Percentiles rank a stretch among this genome's conserved stretches.
These are phyloP conservation scores for Noccaea bulbosa DNA, from an alignment of 345 rosid species.

Conservation along the genomic window DNA sequence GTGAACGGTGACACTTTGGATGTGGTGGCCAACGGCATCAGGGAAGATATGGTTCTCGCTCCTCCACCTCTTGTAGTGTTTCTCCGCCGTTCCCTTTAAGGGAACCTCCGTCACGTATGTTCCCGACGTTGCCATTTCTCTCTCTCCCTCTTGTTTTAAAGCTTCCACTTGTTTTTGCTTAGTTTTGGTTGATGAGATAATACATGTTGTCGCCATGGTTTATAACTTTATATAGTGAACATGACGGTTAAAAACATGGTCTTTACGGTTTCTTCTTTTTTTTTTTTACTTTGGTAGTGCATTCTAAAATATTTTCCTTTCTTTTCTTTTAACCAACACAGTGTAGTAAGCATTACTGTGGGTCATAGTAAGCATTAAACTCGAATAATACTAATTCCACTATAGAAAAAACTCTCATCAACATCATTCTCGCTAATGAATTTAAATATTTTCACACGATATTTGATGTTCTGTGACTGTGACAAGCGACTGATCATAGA, in stretches of 20 bases:
- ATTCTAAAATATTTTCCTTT: not conserved
- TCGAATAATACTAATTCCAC: too few relatives aligned
- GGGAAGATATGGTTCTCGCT: slow-evolving; percentile 44
- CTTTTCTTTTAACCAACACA: not conserved
- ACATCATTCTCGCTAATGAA: too few relatives aligned
- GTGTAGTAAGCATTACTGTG: too few relatives aligned
- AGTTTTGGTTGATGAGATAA: slow-evolving; percentile 17
- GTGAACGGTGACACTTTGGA: slow-evolving; percentile 39
- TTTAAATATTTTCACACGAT: too few relatives aligned
- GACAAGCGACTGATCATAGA: too few relatives aligned
- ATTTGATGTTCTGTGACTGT: too few relatives aligned
- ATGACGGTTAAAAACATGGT: slow-evolving; percentile 1
- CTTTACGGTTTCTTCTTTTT: slow-evolving; percentile 1
- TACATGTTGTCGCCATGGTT: slow-evolving; percentile 1
- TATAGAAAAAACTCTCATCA: too few relatives aligned
- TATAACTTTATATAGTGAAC: slow-evolving; percentile 18
- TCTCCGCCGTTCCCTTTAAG: slow-evolving; percentile 35
- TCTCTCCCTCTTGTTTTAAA: not conserved
- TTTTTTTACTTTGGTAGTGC: not conserved
- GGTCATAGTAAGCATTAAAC: too few relatives aligned
- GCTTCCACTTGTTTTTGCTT: not conserved
- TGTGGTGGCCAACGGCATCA: slow-evolving; percentile 40
- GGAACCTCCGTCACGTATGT: slow-evolving; percentile 43
- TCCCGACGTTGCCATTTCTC: slow-evolving; percentile 43
- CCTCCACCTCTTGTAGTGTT: slow-evolving; percentile 42